Evolutionary conservation across 768 basidiomycete species (phyloP).

Genomic region (Daedaleopsis nitida): DNA sequence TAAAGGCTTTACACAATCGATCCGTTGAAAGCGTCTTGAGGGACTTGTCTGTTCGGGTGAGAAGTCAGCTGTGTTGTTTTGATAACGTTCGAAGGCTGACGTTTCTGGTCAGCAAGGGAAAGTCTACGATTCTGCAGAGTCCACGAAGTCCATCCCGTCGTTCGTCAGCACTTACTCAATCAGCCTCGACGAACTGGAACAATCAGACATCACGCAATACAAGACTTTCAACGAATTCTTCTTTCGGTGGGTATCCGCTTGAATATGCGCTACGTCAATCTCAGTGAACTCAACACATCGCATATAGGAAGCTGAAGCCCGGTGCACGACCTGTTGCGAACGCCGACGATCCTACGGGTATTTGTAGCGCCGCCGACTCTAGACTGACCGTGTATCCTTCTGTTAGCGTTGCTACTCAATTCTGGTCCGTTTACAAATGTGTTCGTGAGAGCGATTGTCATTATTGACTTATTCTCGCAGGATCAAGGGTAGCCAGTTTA

Average conservation of each 20-base stretch:
- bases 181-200: conserved; percentile 56
- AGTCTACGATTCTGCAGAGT: conserved; percentile 56
- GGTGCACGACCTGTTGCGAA: conserved; percentile 63
- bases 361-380: conserved; percentile 74
- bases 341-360: conserved; percentile 47
- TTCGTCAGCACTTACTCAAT: conserved; percentile 61
- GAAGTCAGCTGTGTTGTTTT: background rate
- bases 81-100: no score
- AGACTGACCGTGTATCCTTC: conserved; percentile 69
- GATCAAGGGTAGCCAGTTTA: conserved; percentile 75
- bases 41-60: conserved; percentile 57
- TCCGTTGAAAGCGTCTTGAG: conserved; percentile 51
- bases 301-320: conserved; percentile 51
- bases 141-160: conserved; percentile 52
- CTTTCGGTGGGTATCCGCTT: conserved; percentile 40
- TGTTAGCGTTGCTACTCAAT: conserved; percentile 57
- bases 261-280: background rate
- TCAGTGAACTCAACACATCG: no score
- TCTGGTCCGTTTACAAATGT: conserved; percentile 54
- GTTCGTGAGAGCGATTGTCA: background rate
- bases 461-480: conserved; percentile 26
- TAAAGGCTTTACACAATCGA: conserved; percentile 49
- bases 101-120: conserved; percentile 46
- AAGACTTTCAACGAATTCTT: conserved; percentile 82
- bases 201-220: conserved; percentile 65